Percentiles rank a stretch among this genome's conserved stretches.
Evolutionary conservation across 179 eudicot species (phyloP).

Genomic region (Heliamphora pulchella): DNA sequence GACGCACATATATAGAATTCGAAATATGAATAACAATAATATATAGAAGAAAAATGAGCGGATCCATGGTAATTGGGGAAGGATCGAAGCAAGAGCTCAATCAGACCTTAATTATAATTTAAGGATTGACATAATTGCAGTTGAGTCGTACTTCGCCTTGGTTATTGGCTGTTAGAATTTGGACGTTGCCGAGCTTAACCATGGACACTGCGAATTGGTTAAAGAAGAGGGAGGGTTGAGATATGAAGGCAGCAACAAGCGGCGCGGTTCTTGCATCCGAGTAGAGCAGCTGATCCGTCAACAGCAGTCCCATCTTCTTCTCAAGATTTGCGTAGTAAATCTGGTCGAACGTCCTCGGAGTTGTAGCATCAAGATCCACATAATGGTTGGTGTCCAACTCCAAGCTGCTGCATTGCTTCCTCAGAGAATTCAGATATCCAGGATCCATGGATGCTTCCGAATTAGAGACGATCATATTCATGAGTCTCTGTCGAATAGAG

Average conservation of each 20-base stretch:
- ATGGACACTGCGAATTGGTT: constrained; percentile 53
- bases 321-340: constrained; percentile 42
- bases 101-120: no score
- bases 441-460: constrained; percentile 22
- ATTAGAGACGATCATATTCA: constrained; percentile 20
- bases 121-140: constrained; percentile 41
- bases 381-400: constrained; percentile 22
- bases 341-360: constrained; percentile 47
- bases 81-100: no score
- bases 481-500: constrained; percentile 45
- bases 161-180: constrained; percentile 36
- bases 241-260: constrained; percentile 33
- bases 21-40: no score
- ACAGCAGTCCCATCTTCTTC: constrained; percentile 41
- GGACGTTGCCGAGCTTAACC: constrained; percentile 52
- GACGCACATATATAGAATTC: no score
- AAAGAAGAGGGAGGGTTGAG: constrained; percentile 37
- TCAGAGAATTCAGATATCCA: constrained; percentile 25
- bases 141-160: constrained; percentile 44
- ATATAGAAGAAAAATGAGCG: no score
- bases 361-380: constrained; percentile 36
- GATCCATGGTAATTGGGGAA: no score
- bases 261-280: constrained; percentile 33
- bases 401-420: constrained; percentile 33
- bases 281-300: constrained; percentile 42